Evolutionary conservation across 2,329 filamentous ascomycete genomes (phyloP).

Genomic region (Leptographium wingfieldii): DNA sequence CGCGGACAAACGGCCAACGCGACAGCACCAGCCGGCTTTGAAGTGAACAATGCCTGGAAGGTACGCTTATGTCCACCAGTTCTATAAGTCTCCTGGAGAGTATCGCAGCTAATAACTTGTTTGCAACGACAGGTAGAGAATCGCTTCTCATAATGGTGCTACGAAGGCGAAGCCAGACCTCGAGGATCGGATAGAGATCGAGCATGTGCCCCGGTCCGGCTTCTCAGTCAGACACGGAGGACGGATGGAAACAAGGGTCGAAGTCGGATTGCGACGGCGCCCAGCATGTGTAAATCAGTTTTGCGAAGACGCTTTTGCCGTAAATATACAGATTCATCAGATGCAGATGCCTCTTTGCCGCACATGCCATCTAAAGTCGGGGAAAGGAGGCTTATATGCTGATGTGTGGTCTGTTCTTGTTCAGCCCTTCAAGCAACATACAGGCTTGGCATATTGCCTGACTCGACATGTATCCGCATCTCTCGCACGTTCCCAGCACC

Average conservation of each 20-base stretch:
- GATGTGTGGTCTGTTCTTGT: slow-evolving; percentile 59
- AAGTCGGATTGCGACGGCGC: not conserved
- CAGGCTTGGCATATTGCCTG: slow-evolving; percentile 92
- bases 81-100: not conserved
- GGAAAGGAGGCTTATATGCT: slow-evolving; percentile 26
- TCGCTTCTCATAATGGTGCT: slow-evolving; percentile 30
- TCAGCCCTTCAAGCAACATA: slow-evolving; percentile 75
- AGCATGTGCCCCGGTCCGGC: not conserved
- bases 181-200: not conserved
- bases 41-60: slow-evolving; percentile 52
- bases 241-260: not conserved
- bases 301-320: not conserved
- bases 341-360: not conserved
- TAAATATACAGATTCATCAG: not conserved
- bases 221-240: not conserved
- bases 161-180: slow-evolving; percentile 3
- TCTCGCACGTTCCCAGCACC: slow-evolving; percentile 69
- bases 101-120: slow-evolving; percentile 8
- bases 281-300: not conserved
- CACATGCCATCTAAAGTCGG: slow-evolving; percentile 6
- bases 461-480: slow-evolving; percentile 91
- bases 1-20: slow-evolving; percentile 45
- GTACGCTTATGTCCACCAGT: slow-evolving; percentile 25
- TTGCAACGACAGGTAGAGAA: slow-evolving; percentile 37
- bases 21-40: slow-evolving; percentile 45